These are phyloP conservation scores for Barnettozyma hawaiiensis DNA, from an alignment of 1,139 yeast species.

Conservation along the genomic window DNA sequence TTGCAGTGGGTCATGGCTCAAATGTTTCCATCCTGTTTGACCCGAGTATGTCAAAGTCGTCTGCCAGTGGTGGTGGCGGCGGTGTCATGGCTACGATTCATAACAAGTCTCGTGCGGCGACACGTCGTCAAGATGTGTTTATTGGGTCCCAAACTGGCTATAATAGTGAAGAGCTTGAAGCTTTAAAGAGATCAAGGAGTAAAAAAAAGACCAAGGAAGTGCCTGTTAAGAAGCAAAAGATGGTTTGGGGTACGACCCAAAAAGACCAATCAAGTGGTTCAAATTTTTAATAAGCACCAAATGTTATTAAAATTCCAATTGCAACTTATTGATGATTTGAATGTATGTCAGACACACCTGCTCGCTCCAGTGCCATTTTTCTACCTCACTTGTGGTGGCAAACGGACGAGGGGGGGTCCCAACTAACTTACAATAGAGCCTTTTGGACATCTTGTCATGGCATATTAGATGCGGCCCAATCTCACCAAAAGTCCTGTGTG, in stretches of 20 bases:
- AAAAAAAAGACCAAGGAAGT: slow-evolving; percentile 5
- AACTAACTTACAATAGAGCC: slow-evolving; percentile 13
- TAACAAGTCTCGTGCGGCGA: slow-evolving; percentile 34
- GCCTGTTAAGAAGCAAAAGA: slow-evolving; percentile 8
- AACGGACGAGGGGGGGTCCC: neutral
- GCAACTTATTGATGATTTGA: neutral
- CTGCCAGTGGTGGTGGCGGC: no score
- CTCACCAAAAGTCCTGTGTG: slow-evolving; percentile 8
- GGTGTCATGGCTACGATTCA: slow-evolving; percentile 33
- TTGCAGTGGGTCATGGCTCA: slow-evolving; percentile 30
- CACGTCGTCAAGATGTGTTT: slow-evolving; percentile 24
- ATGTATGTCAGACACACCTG: slow-evolving; percentile 8
- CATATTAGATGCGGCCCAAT: slow-evolving; percentile 20
- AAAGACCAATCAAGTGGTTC: neutral
- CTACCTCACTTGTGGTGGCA: slow-evolving; percentile 5
- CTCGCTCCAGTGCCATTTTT: slow-evolving; percentile 8
- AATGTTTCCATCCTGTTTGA: slow-evolving; percentile 34
- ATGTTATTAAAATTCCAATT: slow-evolving; percentile 8
- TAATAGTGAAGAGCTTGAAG: slow-evolving; percentile 19
- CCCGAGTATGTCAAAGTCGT: slow-evolving; percentile 28
- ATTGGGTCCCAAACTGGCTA: slow-evolving; percentile 27
- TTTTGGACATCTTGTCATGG: slow-evolving; percentile 20
- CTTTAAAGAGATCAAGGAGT: slow-evolving; percentile 14
- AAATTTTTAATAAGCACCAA: neutral
- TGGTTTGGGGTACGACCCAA: slow-evolving; percentile 16